Evolutionary conservation across 345 rosid genomes (phyloP), one percentile per base, ranked within the genome.

Genomic region (Eucalyptus marginata): DNA sequence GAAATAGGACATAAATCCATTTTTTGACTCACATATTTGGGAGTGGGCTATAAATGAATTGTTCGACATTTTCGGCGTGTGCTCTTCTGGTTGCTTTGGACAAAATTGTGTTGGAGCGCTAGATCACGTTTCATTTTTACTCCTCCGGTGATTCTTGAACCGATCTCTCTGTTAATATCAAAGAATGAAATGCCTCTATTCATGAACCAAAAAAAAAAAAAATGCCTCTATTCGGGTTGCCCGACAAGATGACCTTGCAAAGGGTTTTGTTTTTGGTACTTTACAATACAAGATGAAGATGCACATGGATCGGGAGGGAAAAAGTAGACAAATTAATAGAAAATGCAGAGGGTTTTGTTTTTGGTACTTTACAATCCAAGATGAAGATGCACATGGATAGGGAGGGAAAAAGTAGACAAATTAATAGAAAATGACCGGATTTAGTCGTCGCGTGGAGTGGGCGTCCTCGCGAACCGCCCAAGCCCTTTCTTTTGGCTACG

Each of bases 301-400:
- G 58, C 62, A 9, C 13, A 24, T 4, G 29, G 62, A 56, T 56
- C 29, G 62, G 29, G 29, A 56, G 27, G 6, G 0, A 59, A 59
- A 5, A 11, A 27, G n/a, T 59, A 5, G 66, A 11, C 66, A 59
- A 12, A 27, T 59, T 27, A 59, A 25, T 25, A 59, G 66, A 66
- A 7, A 50, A 50, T 50, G 58, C 50, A 16, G 1, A 51, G 3
- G 25, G 13, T 2, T 24, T 2, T 22, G 29, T 24, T 56, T 56
- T 2, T 9, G 29, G 29, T 24, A 4, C 62, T 56, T 56, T 18
- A 52, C 22, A 22, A 2, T 22, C 0, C 62, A 56, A 8, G 27
- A 56, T 56, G 27, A 3, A 3, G 58, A 52, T 52, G 58, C 62
- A 9, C 13, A 24, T 4, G 29, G 62, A 56, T 56, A 13, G 62